Conservation (phyloP, 2,329 filamentous ascomycete species). For the Drechslerella coelobrocha region DNA sequence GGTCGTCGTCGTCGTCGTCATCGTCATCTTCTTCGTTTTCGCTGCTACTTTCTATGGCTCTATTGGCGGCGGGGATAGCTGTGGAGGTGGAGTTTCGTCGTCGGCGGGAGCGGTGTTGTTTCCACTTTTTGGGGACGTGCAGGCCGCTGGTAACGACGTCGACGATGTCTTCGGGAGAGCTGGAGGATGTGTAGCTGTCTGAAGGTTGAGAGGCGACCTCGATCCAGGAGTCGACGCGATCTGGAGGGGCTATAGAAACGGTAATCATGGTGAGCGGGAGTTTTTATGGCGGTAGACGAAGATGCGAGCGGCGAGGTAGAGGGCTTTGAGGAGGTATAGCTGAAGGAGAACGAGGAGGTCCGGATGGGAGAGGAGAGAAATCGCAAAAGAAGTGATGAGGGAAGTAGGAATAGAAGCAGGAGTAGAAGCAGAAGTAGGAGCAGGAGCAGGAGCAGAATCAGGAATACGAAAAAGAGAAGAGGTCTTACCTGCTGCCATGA, state of each 20-base stretch:
- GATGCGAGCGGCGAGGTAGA: slow-evolving; percentile 43
- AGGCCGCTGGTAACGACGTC: slow-evolving; percentile 88
- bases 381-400: background rate
- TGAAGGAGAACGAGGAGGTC: slow-evolving; percentile 38
- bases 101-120: slow-evolving; percentile 21
- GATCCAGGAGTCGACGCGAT: slow-evolving; percentile 80
- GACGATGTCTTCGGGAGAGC: slow-evolving; percentile 75
- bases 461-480: background rate
- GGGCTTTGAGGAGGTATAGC: slow-evolving; percentile 44
- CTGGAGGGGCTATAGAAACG: slow-evolving; percentile 44
- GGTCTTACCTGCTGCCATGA: slow-evolving; percentile 44
- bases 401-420: slow-evolving; percentile 4
- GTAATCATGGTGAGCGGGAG: slow-evolving; percentile 42
- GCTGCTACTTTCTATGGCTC: slow-evolving; percentile 41
- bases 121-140: slow-evolving; percentile 44
- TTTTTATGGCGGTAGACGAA: slow-evolving; percentile 1
- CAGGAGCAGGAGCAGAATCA: background rate
- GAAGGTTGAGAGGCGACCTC: slow-evolving; percentile 92
- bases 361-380: slow-evolving; percentile 33
- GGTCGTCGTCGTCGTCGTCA: slow-evolving; percentile 38
- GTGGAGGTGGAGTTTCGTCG: slow-evolving; percentile 44
- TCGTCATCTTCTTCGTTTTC: slow-evolving; percentile 41
- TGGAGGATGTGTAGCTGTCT: slow-evolving; percentile 64
- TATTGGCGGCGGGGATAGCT: slow-evolving; percentile 31
- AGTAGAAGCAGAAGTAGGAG: background rate